A percentile compares a stretch with the other conserved stretches of the same genome.
Evolutionary conservation across 495 filamentous ascomycete genomes (phyloP).

Genomic region (Penicillium chermesinum): DNA sequence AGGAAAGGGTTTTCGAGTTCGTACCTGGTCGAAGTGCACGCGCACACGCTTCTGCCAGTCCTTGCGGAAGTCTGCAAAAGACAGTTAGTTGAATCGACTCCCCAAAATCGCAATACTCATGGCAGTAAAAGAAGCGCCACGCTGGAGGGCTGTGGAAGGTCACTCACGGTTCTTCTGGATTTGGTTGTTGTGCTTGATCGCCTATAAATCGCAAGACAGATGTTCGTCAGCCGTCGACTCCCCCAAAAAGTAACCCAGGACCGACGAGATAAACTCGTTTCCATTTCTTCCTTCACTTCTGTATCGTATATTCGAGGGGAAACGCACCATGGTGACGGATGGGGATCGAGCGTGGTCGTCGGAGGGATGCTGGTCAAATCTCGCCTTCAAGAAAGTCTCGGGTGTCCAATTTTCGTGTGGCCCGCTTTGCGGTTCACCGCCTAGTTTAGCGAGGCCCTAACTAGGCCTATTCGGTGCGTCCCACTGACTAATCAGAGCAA

Average conservation of each 20-base stretch:
- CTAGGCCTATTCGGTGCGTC: conserved; percentile 22
- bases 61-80: conserved; percentile 91
- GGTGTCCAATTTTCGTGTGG: conserved; percentile 44
- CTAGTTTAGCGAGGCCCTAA: conserved; percentile 52
- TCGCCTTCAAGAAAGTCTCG: conserved; percentile 32
- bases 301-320: conserved; percentile 6
- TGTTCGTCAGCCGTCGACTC: conserved; percentile 26
- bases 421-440: conserved; percentile 35
- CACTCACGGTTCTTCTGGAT: conserved; percentile 92
- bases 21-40: conserved; percentile 99
- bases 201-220: conserved; percentile 45
- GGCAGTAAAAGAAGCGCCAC: conserved; percentile 1
- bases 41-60: conserved; percentile 99
- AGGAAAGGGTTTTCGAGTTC: conserved; percentile 25
- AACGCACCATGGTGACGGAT: conserved; percentile 62
- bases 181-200: conserved; percentile 99
- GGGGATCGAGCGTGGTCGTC: conserved; percentile 56
- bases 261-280: not conserved
- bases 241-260: conserved; percentile 1
- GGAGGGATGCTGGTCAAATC: conserved; percentile 51
- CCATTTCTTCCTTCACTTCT: conserved; percentile 10
- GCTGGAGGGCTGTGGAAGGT: conserved; percentile 8
- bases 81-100: conserved; percentile 24
- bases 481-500: conserved; percentile 8
- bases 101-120: conserved; percentile 15